These are phyloP conservation scores for Candida khao-thaluensis DNA, from an alignment of 805 yeast genomes.

Conservation along the genomic window DNA sequence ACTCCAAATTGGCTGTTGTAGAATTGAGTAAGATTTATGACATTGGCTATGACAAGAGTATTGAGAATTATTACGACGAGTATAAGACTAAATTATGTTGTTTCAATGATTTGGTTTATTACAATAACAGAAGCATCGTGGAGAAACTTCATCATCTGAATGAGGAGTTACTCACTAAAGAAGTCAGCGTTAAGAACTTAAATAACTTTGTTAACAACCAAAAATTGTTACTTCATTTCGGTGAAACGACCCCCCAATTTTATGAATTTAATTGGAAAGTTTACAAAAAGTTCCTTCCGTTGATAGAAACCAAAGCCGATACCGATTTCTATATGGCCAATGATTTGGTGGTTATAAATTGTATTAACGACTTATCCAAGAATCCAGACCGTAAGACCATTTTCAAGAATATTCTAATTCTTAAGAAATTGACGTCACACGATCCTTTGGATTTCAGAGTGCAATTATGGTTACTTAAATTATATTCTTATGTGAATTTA, in stretches of 20 bases:
- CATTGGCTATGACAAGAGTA: slow-evolving; percentile 21
- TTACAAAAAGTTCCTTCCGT: slow-evolving; percentile 17
- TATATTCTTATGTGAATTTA: slow-evolving; percentile 61
- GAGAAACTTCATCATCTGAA: neutral
- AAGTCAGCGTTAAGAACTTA: slow-evolving; percentile 17
- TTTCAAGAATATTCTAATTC: slow-evolving; percentile 45
- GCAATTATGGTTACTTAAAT: slow-evolving; percentile 65
- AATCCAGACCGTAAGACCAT: slow-evolving; percentile 15
- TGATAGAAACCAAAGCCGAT: slow-evolving; percentile 19
- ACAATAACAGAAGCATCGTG: neutral
- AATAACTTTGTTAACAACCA: slow-evolving; percentile 38
- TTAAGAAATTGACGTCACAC: slow-evolving; percentile 53
- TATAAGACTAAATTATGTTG: slow-evolving; percentile 65
- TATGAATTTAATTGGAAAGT: slow-evolving; percentile 19
- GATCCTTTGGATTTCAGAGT: slow-evolving; percentile 77
- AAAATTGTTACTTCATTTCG: slow-evolving; percentile 46
- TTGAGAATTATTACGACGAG: slow-evolving; percentile 41
- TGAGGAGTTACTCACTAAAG: neutral
- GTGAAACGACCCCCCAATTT: slow-evolving; percentile 9
- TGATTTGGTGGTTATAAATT: slow-evolving; percentile 59
- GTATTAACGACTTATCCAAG: slow-evolving; percentile 24
- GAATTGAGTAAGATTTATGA: slow-evolving; percentile 24
- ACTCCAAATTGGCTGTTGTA: slow-evolving; percentile 28
- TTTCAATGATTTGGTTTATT: slow-evolving; percentile 53
- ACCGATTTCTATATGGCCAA: slow-evolving; percentile 69